Base-by-base conservation (phyloP, 1,139 yeast genomes). In the Blastobotrys arbuscula region DNA sequence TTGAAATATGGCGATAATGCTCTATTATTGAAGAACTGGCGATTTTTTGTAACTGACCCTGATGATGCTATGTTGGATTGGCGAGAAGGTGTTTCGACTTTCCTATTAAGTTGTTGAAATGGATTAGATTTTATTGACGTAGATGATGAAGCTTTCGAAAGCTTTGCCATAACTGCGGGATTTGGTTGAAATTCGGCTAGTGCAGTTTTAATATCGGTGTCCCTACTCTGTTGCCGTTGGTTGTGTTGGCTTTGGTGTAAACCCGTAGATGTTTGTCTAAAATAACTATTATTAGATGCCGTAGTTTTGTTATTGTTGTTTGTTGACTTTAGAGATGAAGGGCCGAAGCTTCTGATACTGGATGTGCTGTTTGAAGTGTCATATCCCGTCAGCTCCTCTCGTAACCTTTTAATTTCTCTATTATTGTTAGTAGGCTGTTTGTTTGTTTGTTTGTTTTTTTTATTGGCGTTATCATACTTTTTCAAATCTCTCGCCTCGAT, bases 1-100 rank as follows among this genome's bases (percentile, higher is more conserved):
- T 36, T 30, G 18, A 16, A 42, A 13, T 20, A 19, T 42, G 45
- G 45, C 15, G 45, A 42, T 8, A 35, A 33, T 2, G 26, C 45
- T 26, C 45, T 33, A 30, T 42, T 42, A 9, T 28, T 28, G 9
- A 42, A 23, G 20, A 42, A 42, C 16, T 15, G 43, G 7, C 43
- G 43, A 16, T 16, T 30, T 28, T 21, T 23, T 16, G 43, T 16
- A 16, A 18, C 20, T 7, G 43, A 28, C 23, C 39, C 38, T 23
- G 39, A 20, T 9, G 45, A 42, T 13, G 24, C 38, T 12, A 42
- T 42, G 13, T 35, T 23, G 12, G 45, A 42, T 13, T 21, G 30
- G 16, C 21, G 31, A 30, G 39, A 16, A 19, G 18, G 35, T 13
- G 45, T 40, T n/a, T 19, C 24, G 16, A 40, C 15, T 16, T 33